Conservation (phyloP, 225 moss, liverwort and hornwort species). For the Bryoerythrophyllum caledonicum region DNA sequence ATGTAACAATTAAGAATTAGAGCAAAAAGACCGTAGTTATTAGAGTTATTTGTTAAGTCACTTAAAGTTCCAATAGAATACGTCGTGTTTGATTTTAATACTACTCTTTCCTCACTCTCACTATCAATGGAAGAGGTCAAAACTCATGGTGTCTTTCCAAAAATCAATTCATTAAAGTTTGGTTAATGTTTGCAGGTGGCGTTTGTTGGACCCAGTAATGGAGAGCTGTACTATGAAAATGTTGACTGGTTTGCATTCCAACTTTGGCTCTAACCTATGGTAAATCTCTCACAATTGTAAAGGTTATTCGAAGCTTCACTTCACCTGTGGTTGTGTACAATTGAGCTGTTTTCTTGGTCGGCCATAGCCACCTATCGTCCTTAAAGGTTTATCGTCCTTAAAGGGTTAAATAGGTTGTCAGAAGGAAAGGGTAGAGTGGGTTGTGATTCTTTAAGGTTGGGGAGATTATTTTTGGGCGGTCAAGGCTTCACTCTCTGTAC, state of each 20-base stretch:
- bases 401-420: background rate
- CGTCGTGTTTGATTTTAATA: too few species aligned
- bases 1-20: background rate
- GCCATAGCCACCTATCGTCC: too few species aligned
- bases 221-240: slow-evolving; percentile 23
- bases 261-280: slow-evolving; percentile 6
- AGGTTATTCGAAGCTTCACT: slow-evolving; percentile 17
- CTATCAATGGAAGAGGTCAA: too few species aligned
- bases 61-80: too few species aligned
- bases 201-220: slow-evolving; percentile 45
- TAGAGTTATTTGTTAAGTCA: too few species aligned
- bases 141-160: too few species aligned
- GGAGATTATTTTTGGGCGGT: slow-evolving; percentile 46
- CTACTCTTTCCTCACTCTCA: too few species aligned
- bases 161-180: background rate
- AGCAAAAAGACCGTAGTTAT: background rate
- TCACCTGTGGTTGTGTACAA: background rate
- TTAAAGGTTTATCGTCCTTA: too few species aligned
- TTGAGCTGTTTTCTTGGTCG: background rate
- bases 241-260: slow-evolving; percentile 8
- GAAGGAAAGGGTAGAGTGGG: slow-evolving; percentile 9
- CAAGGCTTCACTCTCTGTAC: slow-evolving; percentile 32
- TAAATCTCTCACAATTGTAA: background rate
- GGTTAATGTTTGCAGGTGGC: slow-evolving; percentile 44
- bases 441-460: slow-evolving; percentile 19